Percentiles rank a stretch among this genome's conserved stretches.
Evolutionary conservation across 805 yeast species (phyloP).

Genomic region (Saccharomycopsis babjevae): DNA sequence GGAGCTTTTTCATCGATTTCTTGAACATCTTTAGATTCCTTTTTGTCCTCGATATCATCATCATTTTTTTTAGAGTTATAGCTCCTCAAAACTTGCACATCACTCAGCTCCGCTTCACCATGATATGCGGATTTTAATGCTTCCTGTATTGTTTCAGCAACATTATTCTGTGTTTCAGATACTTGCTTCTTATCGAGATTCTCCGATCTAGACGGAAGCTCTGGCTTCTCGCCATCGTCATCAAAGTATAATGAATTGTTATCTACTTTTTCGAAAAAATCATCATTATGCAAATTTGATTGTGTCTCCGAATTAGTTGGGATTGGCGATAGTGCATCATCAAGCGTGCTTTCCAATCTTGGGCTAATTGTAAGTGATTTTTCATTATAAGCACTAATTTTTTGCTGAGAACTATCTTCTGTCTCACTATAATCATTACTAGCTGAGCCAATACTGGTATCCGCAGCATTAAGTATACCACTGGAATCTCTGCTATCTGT

Average conservation of each 20-base stretch:
- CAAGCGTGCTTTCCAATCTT: constrained; percentile 11
- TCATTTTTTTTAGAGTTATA: not conserved
- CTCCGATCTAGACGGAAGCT: not conserved
- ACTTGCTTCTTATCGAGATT: not conserved
- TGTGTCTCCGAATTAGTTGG: not conserved
- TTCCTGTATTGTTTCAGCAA: not conserved
- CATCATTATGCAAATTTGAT: not conserved
- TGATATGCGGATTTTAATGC: not conserved
- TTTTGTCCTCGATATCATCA: not conserved
- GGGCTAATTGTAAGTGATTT: constrained; percentile 5
- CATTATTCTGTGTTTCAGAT: not conserved
- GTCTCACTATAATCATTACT: not conserved
- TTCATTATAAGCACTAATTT: constrained; percentile 5
- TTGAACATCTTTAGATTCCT: not conserved
- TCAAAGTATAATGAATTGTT: not conserved
- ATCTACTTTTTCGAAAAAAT: not conserved
- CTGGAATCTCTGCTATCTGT: not conserved
- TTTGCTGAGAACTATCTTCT: not conserved
- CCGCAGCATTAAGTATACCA: not conserved
- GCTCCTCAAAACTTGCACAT: not conserved
- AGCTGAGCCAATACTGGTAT: not conserved
- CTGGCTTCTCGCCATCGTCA: not conserved
- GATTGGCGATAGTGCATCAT: constrained; percentile 7
- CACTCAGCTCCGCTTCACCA: not conserved
- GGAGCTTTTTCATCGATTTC: not conserved